A percentile compares a stretch with the other conserved stretches of the same genome.
These are phyloP conservation scores for Eutrema salsugineum DNA, from an alignment of 441 rosid genomes.

Conservation along the genomic window DNA sequence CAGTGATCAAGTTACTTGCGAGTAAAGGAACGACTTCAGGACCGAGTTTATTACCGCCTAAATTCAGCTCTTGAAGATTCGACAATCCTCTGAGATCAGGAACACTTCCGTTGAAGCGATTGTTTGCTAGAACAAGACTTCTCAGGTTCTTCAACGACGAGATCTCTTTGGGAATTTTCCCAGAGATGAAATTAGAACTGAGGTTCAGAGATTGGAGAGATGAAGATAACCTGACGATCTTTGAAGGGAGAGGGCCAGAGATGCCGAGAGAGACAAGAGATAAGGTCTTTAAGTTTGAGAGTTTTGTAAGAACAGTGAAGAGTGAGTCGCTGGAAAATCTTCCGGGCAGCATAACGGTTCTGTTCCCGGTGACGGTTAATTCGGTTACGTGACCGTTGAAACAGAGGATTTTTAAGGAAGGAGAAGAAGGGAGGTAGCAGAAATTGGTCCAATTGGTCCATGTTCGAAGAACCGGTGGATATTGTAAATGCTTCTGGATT, in stretches of 20 bases:
- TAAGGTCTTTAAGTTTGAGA: slow-evolving; percentile 54
- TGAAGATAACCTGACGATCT: slow-evolving; percentile 50
- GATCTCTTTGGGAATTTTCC: slow-evolving; percentile 54
- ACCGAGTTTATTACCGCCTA: slow-evolving; percentile 58
- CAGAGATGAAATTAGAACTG: slow-evolving; percentile 69
- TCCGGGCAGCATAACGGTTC: slow-evolving; percentile 40
- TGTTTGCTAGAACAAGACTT: slow-evolving; percentile 58
- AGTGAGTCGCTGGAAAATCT: slow-evolving; percentile 64
- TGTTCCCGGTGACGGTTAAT: slow-evolving; percentile 69
- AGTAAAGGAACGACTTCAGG: slow-evolving; percentile 59
- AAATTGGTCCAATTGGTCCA: slow-evolving; percentile 81
- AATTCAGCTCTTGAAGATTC: slow-evolving; percentile 51
- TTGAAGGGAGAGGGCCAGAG: slow-evolving; percentile 76
- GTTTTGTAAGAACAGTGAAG: slow-evolving; percentile 71
- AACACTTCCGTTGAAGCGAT: slow-evolving; percentile 60
- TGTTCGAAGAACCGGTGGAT: slow-evolving; percentile 59
- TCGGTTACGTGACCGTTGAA: slow-evolving; percentile 53
- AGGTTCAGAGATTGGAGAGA: slow-evolving; percentile 58
- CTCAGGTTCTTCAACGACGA: slow-evolving; percentile 44
- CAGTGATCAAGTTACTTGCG: slow-evolving; percentile 40
- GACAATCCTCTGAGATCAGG: slow-evolving; percentile 58
- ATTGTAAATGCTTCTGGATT: slow-evolving; percentile 68
- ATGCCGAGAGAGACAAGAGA: slow-evolving; percentile 77
- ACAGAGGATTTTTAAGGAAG: slow-evolving; percentile 65
- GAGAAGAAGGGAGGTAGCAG: slow-evolving; percentile 70